These are phyloP conservation scores for Purshia tridentata DNA, from an alignment of 306 rosid species.

Conservation along the genomic window DNA sequence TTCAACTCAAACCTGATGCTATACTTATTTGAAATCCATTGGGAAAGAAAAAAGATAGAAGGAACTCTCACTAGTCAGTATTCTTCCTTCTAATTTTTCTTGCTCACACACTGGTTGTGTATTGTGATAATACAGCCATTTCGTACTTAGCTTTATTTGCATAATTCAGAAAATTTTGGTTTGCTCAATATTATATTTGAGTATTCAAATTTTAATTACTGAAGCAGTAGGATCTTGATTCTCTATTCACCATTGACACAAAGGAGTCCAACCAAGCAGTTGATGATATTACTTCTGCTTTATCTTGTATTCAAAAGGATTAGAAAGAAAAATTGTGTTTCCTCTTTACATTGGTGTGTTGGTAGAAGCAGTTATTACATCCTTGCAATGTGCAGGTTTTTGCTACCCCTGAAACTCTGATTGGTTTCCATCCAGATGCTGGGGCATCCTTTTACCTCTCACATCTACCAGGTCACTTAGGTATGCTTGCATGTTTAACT, in stretches of 20 bases:
- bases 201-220: not conserved
- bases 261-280: not conserved
- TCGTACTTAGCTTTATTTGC: not conserved
- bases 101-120: not conserved
- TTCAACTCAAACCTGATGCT: not conserved
- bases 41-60: not conserved
- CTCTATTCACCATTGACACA: not conserved
- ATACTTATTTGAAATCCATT: not conserved
- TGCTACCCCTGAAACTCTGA: conserved; percentile 89
- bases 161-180: not conserved
- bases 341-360: not conserved
- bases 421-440: conserved; percentile 98
- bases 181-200: not conserved
- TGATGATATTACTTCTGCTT: not conserved
- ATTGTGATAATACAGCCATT: not conserved
- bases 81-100: not conserved
- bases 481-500: conserved; percentile 38
- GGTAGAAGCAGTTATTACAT: not conserved
- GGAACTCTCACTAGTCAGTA: not conserved
- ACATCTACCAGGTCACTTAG: conserved; percentile 83
- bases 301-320: not conserved
- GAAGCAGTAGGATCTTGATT: not conserved
- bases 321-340: not conserved
- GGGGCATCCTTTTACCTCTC: conserved; percentile 93
- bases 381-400: conserved; percentile 55